phyloP scores from a whole-genome alignment of 2,329 filamentous ascomycete species.

The Cryphonectria carpinicola region DNA sequence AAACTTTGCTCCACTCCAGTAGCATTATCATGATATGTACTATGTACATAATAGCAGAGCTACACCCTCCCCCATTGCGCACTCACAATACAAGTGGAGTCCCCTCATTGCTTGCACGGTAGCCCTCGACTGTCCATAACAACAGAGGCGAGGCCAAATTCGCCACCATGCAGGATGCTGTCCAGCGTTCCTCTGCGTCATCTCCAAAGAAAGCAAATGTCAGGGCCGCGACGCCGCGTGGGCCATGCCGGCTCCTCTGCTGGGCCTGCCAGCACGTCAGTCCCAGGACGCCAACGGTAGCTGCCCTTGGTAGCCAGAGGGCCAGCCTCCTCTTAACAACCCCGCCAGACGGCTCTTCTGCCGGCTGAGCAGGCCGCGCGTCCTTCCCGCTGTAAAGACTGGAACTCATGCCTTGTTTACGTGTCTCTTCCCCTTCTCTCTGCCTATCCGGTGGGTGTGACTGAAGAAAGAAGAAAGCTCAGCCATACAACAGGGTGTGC shows the following conservation, averaged over 20 bases:
- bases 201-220: constrained; percentile 21
- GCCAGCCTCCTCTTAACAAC: background rate
- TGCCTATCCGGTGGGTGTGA: background rate
- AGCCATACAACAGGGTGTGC: too few relatives aligned
- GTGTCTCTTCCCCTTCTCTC: background rate
- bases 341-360: background rate
- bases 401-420: background rate
- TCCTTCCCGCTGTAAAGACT: background rate
- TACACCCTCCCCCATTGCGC: too few relatives aligned
- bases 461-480: background rate
- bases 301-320: constrained; percentile 14
- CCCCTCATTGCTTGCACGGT: background rate
- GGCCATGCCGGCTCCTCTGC: background rate
- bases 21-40: background rate
- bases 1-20: background rate
- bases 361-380: constrained; percentile 3
- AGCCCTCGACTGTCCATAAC: constrained; percentile 25
- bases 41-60: background rate
- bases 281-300: constrained; percentile 7
- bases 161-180: constrained; percentile 5
- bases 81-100: constrained; percentile 18
- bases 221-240: constrained; percentile 9
- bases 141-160: constrained; percentile 24
- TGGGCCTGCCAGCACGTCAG: constrained; percentile 7
- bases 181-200: background rate